Evolutionary conservation across 2,329 filamentous ascomycete genomes (phyloP), one percentile per base, ranked within the genome.

Genomic region (Mycocentrospora acerina): DNA sequence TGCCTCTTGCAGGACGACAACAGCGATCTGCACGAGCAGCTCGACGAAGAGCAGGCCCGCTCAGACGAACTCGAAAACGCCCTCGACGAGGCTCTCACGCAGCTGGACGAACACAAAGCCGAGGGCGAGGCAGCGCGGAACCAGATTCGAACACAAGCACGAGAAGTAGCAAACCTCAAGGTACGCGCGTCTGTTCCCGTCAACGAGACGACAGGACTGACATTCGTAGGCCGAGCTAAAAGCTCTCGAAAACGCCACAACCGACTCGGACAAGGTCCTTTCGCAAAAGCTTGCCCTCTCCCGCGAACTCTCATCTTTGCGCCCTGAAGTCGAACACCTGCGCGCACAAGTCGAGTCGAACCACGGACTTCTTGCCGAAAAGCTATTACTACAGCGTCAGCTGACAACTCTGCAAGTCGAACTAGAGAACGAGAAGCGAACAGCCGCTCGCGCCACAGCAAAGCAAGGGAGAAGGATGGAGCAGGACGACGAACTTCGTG

Each of bases 401-500:
- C 67, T 95, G 18, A 84, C 78, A 57, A 82, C 84, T 2, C 67
- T 90, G 2, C 86, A 95, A 64, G 82, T 88, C 29, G 86, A 95
- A 54, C 75, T 95, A 2, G 88, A 90, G 49, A 88, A 86, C 51
- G 88, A 93, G 62, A 91, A 82, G 64, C 79, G 82, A n/a, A 77
- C 82, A 3, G 73, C 79, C 7, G 79, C 83, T 51, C 79, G 83
- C 35, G 77, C 77, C 3, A 53, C 71, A 4, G 71, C 71, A 1
- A 76, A 77, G 50, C 63, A 68, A 51, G 72, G 70, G 32, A 71
- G 62, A 60, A 77, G 60, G 62, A 78, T 70, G 28, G 71, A 74
- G 37, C 70, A 71, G 26, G 74, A 76, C 49, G 72, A 68, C 37
- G 72, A 71, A 51, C 56, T 74, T 57, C 67, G 62, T 61, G 68